Base-by-base conservation (phyloP, 495 filamentous ascomycete species). In the Talaromyces liani region DNA sequence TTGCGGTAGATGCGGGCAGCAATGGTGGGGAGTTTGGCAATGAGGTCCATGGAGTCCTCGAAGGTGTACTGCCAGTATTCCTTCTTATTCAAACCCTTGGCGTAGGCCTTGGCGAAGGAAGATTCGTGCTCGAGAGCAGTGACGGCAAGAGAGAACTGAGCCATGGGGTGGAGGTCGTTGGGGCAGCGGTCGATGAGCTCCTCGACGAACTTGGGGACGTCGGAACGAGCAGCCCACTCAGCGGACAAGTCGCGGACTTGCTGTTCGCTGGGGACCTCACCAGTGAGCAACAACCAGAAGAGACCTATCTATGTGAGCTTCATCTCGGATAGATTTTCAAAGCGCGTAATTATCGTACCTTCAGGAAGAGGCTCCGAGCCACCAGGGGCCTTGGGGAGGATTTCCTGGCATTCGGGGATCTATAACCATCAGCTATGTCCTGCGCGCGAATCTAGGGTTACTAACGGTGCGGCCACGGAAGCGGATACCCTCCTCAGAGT, bases 181-280 rank as follows among this genome's bases (percentile, higher is more conserved):
- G 94, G 94, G 88, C 92, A 98, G 80, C 93, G 92, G 88, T 98
- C 94, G 80, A 98, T 96, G 72, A 98, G 87, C 81, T 98, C 94
- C 82, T 97, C 92, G 73, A 98, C 82, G 82, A 93, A 98, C 82
- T 93, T 93, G 75, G 94, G 95, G 65, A 98, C 79, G 71, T 92
- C 91, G 77, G 95, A 90, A 72, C 95, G 93, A 70, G 94, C 94
- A 78, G 94, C 94, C 95, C 93, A 98, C 77, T 98, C 95, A 56
- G 93, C 92, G 69, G 95, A 98, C 65, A 98, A 88, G 64, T 93
- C 92, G 73, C 92, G 92, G 67, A 97, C 95, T 82, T 98, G 94
- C 82, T 97, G 90, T 83, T 96, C 94, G 63, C 86, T 91, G 65
- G 94, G 94, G 66, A 98, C 88, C 82, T 98, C 93, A 64, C 94